Conservation (phyloP, 2,329 filamentous ascomycete species). For the Penicillium sp. region DNA sequence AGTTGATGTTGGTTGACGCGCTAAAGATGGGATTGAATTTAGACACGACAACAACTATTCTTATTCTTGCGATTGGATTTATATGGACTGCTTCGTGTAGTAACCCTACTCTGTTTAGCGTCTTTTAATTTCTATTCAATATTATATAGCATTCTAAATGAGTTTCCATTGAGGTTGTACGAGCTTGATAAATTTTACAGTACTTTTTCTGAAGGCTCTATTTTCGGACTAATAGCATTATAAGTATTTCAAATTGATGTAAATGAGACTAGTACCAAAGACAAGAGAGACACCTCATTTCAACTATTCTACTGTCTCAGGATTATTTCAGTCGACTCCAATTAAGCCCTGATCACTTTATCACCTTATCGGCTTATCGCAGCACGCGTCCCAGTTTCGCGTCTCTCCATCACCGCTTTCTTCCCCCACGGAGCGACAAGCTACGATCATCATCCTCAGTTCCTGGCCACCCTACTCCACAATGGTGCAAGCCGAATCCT, state of each 20-base stretch:
- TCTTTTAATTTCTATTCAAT: no score
- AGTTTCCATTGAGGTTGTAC: no score
- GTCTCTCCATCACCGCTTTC: constrained; percentile 25
- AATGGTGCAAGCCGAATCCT: constrained; percentile 54
- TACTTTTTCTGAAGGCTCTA: no score
- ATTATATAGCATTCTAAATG: no score
- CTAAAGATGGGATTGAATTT: background rate
- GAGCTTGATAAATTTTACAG: no score
- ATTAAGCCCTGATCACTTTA: background rate
- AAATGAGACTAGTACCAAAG: background rate
- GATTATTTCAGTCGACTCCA: background rate
- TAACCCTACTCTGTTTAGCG: no score
- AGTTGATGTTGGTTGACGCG: background rate
- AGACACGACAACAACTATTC: background rate
- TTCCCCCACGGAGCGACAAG: constrained; percentile 2
- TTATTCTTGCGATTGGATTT: no score
- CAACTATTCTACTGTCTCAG: background rate
- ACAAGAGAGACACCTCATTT: background rate
- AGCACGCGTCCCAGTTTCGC: constrained; percentile 37
- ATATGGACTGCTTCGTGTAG: background rate
- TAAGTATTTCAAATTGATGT: no score
- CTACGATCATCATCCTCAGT: background rate
- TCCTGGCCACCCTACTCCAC: constrained; percentile 11
- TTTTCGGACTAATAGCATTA: no score
- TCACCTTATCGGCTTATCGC: constrained; percentile 22